Conservation (phyloP, 2,329 filamentous ascomycete genomes). For the Ascochyta pisi region DNA sequence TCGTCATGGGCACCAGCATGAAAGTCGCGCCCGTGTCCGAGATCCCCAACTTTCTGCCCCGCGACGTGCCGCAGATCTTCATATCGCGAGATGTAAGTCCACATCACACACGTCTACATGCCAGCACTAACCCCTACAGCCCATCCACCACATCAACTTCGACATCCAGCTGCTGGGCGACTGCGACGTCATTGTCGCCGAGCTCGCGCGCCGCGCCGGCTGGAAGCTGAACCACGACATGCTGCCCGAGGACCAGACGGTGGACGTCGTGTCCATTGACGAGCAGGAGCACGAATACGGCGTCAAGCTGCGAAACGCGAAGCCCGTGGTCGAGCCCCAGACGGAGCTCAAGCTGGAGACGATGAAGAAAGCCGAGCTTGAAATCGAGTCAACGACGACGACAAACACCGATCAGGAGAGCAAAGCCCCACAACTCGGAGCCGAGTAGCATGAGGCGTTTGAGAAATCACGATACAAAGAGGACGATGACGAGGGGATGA, state of each 20-base stretch:
- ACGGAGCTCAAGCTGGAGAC: conserved; percentile 14
- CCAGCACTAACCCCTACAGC: conserved; percentile 50
- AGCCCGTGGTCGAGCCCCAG: conserved; percentile 22
- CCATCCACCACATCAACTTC: conserved; percentile 89
- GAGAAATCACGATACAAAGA: background rate
- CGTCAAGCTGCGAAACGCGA: conserved; percentile 33
- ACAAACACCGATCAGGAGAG: background rate
- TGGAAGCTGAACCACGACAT: conserved; percentile 86
- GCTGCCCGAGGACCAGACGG: conserved; percentile 71
- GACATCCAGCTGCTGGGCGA: conserved; percentile 96
- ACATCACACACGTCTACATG: too few relatives aligned
- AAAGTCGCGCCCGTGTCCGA: conserved; percentile 96
- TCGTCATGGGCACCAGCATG: conserved; percentile 94
- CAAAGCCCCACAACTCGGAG: background rate
- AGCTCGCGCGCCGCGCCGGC: conserved; percentile 80
- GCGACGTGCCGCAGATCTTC: conserved; percentile 87
- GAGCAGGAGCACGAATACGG: conserved; percentile 40
- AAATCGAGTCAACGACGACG: background rate
- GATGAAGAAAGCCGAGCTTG: background rate
- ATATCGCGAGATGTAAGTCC: conserved; percentile 74
- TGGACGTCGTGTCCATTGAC: conserved; percentile 58
- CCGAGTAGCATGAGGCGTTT: background rate
- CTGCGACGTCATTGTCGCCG: conserved; percentile 87
- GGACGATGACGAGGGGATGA: background rate
- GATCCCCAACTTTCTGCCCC: conserved; percentile 79